These are phyloP conservation scores for Aspergillus incahuasiensis DNA, from an alignment of 495 filamentous ascomycete species.

Conservation along the genomic window DNA sequence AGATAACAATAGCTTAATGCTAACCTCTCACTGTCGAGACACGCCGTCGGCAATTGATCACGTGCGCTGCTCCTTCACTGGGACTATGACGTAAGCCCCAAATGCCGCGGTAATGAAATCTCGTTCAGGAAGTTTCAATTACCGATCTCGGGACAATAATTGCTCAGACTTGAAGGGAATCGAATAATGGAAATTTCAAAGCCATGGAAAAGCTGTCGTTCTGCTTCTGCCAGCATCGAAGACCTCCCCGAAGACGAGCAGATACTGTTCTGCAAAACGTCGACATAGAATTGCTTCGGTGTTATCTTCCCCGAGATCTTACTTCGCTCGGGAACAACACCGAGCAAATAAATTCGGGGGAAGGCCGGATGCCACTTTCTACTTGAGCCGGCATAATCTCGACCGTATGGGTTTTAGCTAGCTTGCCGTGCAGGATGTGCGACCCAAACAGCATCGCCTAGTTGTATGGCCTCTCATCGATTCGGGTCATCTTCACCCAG, in stretches of 20 bases:
- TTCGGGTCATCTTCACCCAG: neutral
- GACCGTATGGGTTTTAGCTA: neutral
- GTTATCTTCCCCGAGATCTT: neutral
- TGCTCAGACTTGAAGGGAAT: no score
- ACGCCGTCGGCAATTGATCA: conserved; percentile 7
- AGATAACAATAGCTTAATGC: neutral
- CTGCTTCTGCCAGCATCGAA: neutral
- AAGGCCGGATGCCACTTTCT: neutral
- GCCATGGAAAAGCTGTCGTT: no score
- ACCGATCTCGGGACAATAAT: no score
- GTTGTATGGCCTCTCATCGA: neutral
- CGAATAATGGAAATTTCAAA: no score
- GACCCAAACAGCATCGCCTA: no score
- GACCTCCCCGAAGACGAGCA: neutral
- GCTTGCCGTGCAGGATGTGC: neutral
- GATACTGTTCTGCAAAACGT: neutral
- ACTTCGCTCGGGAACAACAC: neutral
- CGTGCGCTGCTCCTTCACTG: neutral
- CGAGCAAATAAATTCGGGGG: neutral
- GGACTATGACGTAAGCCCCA: conserved; percentile 1
- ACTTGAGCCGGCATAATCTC: neutral
- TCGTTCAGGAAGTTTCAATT: neutral
- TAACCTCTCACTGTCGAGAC: neutral
- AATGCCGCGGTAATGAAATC: neutral
- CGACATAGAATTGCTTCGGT: conserved; percentile 2